Percentiles rank a stretch among this genome's conserved stretches.
These are phyloP conservation scores for Maudiozyma humilis DNA, from an alignment of 1,139 yeast genomes.

Conservation along the genomic window DNA sequence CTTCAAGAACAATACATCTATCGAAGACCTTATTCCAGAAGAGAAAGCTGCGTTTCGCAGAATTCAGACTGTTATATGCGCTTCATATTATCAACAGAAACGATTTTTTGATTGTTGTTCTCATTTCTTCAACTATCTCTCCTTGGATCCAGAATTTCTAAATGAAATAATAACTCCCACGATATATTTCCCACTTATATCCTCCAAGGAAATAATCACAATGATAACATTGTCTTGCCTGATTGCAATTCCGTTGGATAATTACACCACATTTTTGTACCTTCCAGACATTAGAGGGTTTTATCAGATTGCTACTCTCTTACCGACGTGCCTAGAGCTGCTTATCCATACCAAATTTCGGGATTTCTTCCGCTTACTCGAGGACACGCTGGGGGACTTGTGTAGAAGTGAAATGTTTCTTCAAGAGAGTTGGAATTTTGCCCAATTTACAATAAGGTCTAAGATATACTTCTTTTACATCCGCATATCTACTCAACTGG, in stretches of 20 bases:
- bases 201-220: conserved; percentile 14
- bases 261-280: conserved; percentile 21
- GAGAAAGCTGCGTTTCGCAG: conserved; percentile 15
- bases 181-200: conserved; percentile 7
- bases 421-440: conserved; percentile 16
- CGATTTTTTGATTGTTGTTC: conserved; percentile 20
- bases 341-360: conserved; percentile 21
- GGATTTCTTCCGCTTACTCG: conserved; percentile 22
- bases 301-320: conserved; percentile 11
- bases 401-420: conserved; percentile 18
- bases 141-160: conserved; percentile 14
- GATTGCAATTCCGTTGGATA: conserved; percentile 24
- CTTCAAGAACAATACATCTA: conserved; percentile 9
- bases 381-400: conserved; percentile 11
- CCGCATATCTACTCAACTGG: conserved; percentile 19
- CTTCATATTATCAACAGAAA: conserved; percentile 20
- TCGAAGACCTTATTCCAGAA: conserved; percentile 5
- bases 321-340: conserved; percentile 15
- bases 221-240: conserved; percentile 22
- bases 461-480: conserved; percentile 27
- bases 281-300: conserved; percentile 15
- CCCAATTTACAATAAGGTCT: conserved; percentile 19
- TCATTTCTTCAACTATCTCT: conserved; percentile 16
- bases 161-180: conserved; percentile 5
- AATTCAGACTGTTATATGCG: conserved; percentile 16